Percentiles rank a stretch among this genome's conserved stretches.
Evolutionary conservation across 805 yeast species (phyloP).

Genomic region (Barnettozyma vustinii): DNA sequence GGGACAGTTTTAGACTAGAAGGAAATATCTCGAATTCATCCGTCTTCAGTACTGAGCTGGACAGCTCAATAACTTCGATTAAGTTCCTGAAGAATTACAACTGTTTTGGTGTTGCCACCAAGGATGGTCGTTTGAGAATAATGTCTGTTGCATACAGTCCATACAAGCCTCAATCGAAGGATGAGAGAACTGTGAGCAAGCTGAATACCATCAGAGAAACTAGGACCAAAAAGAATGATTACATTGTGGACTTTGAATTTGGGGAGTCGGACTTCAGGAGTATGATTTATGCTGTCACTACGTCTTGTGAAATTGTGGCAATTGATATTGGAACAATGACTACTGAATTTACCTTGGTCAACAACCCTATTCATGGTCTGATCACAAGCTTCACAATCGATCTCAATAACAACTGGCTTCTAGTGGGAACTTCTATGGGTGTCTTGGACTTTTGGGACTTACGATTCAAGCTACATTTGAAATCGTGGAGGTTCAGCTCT

Average conservation of each 20-base stretch:
- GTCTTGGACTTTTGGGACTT: slow-evolving; percentile 77
- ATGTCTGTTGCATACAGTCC: slow-evolving; percentile 31
- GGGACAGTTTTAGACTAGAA: slow-evolving; percentile 70
- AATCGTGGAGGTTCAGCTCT: slow-evolving; percentile 54
- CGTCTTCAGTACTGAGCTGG: slow-evolving; percentile 40
- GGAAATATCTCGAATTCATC: slow-evolving; percentile 53
- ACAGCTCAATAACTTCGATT: slow-evolving; percentile 44
- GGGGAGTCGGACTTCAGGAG: slow-evolving; percentile 34
- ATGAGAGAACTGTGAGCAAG: slow-evolving; percentile 13
- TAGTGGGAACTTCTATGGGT: slow-evolving; percentile 74
- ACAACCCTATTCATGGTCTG: slow-evolving; percentile 61
- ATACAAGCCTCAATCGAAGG: slow-evolving; percentile 15
- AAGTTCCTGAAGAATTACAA: slow-evolving; percentile 48
- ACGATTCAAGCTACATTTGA: slow-evolving; percentile 55
- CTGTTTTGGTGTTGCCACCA: slow-evolving; percentile 50
- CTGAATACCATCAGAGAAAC: slow-evolving; percentile 36
- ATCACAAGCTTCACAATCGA: slow-evolving; percentile 57
- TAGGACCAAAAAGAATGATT: slow-evolving; percentile 32
- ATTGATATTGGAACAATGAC: slow-evolving; percentile 58
- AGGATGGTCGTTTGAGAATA: slow-evolving; percentile 30
- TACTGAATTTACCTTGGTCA: slow-evolving; percentile 36
- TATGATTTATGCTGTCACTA: slow-evolving; percentile 46
- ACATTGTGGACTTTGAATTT: slow-evolving; percentile 40
- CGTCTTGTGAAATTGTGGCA: slow-evolving; percentile 43
- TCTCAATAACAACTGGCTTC: slow-evolving; percentile 50